Evolutionary conservation across 179 eudicot species (phyloP).

Genomic region (Silene noctiflora): DNA sequence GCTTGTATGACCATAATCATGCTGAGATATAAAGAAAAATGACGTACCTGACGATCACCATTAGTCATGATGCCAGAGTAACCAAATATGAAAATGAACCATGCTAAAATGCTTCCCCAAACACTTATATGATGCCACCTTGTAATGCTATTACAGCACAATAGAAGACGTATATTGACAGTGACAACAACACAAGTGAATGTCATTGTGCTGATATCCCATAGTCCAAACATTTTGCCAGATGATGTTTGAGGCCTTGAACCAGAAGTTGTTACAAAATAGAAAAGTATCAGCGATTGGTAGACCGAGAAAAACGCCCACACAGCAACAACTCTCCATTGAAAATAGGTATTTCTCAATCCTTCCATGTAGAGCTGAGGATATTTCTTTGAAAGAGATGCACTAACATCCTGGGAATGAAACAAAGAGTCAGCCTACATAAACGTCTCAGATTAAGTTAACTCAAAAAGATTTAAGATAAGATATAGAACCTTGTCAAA

Average conservation of each 20-base stretch:
- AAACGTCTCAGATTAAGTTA: slow-evolving; percentile 1
- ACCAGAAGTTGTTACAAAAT: slow-evolving; percentile 58
- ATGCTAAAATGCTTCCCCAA: slow-evolving; percentile 80
- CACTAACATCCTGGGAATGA: slow-evolving; percentile 74
- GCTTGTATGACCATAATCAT: too few relatives aligned
- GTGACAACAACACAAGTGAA: slow-evolving; percentile 81
- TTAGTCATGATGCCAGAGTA: slow-evolving; percentile 69
- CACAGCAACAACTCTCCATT: slow-evolving; percentile 66
- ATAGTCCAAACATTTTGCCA: slow-evolving; percentile 88
- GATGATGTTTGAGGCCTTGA: slow-evolving; percentile 59
- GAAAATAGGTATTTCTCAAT: slow-evolving; percentile 62
- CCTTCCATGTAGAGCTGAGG: slow-evolving; percentile 95
- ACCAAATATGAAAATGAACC: slow-evolving; percentile 73
- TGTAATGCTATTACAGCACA: slow-evolving; percentile 85
- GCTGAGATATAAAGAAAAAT: neutral
- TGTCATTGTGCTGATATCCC: slow-evolving; percentile 98
- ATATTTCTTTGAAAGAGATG: slow-evolving; percentile 82
- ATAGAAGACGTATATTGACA: slow-evolving; percentile 83
- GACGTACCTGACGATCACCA: slow-evolving; percentile 51
- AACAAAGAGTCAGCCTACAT: slow-evolving; percentile 16
- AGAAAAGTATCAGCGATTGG: slow-evolving; percentile 72
- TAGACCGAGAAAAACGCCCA: slow-evolving; percentile 75
- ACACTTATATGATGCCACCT: slow-evolving; percentile 89
- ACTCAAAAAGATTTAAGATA: neutral
- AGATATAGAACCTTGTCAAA: slow-evolving; percentile 73